Percentiles rank a stretch among this genome's conserved stretches.
phyloP scores from a whole-genome alignment of 2,329 filamentous ascomycete genomes.

The Cladosporium sp. region DNA sequence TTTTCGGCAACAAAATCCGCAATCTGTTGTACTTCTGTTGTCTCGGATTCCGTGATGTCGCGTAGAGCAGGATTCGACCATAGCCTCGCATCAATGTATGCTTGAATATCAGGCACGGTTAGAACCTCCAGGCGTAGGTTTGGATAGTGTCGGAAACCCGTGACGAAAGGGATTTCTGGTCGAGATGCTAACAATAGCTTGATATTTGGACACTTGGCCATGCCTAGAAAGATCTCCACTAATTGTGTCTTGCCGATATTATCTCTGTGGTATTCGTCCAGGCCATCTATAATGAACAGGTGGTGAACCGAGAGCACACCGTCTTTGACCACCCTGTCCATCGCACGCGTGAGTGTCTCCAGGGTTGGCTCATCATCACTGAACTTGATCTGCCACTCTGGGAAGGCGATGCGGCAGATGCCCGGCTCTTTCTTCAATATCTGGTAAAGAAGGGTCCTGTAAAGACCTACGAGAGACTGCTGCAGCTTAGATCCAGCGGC shows the following conservation, averaged over 20 bases:
- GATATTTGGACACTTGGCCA: neutral
- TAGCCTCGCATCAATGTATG: neutral
- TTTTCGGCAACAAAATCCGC: neutral
- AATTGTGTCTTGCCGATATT: neutral
- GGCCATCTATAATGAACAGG: neutral
- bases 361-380: neutral
- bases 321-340: neutral
- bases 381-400: neutral
- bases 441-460: neutral
- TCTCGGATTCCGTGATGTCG: neutral
- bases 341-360: neutral
- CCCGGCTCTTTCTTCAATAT: neutral
- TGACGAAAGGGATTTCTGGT: neutral
- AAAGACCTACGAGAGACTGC: neutral
- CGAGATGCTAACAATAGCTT: neutral
- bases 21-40: neutral
- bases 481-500: neutral
- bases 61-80: neutral
- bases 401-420: neutral
- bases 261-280: neutral
- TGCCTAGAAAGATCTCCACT: neutral
- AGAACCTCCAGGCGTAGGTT: neutral
- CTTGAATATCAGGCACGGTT: neutral
- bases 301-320: neutral
- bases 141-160: neutral